phyloP scores from a whole-genome alignment of 129 eudicot genomes.

The Pittosporum tobira region DNA sequence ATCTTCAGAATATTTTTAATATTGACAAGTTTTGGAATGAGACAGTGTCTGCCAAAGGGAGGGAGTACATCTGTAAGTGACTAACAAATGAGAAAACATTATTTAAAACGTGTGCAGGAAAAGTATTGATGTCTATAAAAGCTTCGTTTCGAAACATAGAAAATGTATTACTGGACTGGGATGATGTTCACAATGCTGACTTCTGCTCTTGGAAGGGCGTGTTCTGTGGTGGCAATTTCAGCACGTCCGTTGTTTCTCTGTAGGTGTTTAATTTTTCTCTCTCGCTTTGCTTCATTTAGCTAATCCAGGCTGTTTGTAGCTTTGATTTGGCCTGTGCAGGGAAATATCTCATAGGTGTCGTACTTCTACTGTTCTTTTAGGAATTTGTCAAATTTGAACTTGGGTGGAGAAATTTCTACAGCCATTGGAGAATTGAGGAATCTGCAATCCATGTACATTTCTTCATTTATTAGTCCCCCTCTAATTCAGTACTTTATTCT shows the following conservation, averaged over 20 bases:
- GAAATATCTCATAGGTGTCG: background rate
- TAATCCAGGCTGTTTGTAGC: background rate
- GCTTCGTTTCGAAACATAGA: constrained; percentile 72
- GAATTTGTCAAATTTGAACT: constrained; percentile 67
- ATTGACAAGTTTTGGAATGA: too few species aligned
- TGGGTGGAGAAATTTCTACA: constrained; percentile 79
- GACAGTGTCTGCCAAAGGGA: too few species aligned
- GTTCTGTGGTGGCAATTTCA: constrained; percentile 52
- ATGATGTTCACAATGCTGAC: constrained; percentile 56
- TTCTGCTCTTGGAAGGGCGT: constrained; percentile 81
- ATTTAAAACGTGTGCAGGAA: too few species aligned
- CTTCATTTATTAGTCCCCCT: background rate
- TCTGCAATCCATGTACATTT: constrained; percentile 52
- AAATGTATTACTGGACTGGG: constrained; percentile 70
- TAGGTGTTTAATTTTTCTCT: constrained; percentile 13
- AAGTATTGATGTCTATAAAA: constrained; percentile 60
- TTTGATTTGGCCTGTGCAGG: background rate
- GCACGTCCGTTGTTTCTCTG: constrained; percentile 60
- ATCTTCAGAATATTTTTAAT: too few species aligned
- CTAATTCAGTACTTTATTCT: background rate
- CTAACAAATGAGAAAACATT: too few species aligned
- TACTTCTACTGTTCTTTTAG: constrained; percentile 22
- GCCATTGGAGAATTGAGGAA: constrained; percentile 67
- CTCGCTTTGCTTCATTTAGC: background rate
- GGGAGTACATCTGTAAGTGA: too few species aligned